Evolutionary conservation across 139 green algal species (phyloP).

Genomic region (Haematococcus sp.): DNA sequence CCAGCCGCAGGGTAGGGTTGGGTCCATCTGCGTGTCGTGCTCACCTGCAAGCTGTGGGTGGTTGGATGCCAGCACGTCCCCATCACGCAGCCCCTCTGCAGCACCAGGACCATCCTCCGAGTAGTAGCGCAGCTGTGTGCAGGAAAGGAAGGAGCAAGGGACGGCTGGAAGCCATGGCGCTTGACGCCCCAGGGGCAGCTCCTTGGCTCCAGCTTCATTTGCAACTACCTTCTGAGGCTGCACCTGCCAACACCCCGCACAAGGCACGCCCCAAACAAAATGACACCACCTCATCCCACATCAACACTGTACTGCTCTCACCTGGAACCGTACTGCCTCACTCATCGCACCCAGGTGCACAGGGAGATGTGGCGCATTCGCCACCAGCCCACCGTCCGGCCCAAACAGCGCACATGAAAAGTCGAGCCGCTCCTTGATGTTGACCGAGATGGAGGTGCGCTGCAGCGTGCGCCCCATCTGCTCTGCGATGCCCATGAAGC

Average conservation of each 20-base stretch:
- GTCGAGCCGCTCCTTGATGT: constrained; percentile 99
- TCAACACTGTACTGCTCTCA: constrained; percentile 14
- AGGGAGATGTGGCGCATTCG: constrained; percentile 96
- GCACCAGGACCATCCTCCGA: constrained; percentile 33
- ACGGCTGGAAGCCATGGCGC: too few relatives aligned
- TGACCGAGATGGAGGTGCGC: constrained; percentile 64
- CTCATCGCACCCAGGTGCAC: constrained; percentile 98
- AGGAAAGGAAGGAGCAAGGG: not conserved
- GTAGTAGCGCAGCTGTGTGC: constrained; percentile 50
- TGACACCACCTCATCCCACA: too few relatives aligned
- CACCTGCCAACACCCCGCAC: too few relatives aligned
- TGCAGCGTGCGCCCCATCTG: constrained; percentile 95
- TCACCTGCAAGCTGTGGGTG: constrained; percentile 83
- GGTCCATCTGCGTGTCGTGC: too few relatives aligned
- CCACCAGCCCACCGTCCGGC: constrained; percentile 87
- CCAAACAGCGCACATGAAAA: constrained; percentile 94
- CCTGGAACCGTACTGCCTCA: constrained; percentile 88
- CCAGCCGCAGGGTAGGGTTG: too few relatives aligned
- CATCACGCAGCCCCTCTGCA: constrained; percentile 57
- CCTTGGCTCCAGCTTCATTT: too few relatives aligned
- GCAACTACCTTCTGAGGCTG: too few relatives aligned
- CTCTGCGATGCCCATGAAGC: constrained; percentile 99
- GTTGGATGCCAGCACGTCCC: constrained; percentile 94
- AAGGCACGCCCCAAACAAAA: too few relatives aligned
- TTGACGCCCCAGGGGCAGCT: too few relatives aligned